Percentiles rank a stretch among this genome's conserved stretches.
Evolutionary conservation across 805 yeast species (phyloP).

Genomic region (Tetrapisispora fleetii): DNA sequence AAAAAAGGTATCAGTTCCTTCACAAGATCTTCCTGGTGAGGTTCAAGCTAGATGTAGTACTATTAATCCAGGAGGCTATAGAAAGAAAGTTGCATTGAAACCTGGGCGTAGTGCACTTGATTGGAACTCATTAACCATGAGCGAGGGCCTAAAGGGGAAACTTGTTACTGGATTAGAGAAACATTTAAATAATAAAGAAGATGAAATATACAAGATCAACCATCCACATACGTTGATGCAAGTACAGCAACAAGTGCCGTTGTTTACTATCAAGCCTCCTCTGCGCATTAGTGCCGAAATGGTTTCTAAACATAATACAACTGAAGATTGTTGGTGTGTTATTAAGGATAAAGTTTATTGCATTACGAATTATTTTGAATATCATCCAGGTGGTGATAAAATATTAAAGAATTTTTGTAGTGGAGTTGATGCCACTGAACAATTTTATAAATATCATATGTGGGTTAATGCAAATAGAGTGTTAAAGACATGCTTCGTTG

Average conservation of each 20-base stretch:
- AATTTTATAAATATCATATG: constrained; percentile 63
- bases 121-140: constrained; percentile 19
- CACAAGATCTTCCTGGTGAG: background rate
- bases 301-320: constrained; percentile 45
- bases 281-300: constrained; percentile 47
- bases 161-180: constrained; percentile 14
- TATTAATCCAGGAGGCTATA: constrained; percentile 15
- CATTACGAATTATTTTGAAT: constrained; percentile 70
- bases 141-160: constrained; percentile 10
- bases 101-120: constrained; percentile 29
- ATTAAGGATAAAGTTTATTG: constrained; percentile 76
- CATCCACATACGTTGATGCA: constrained; percentile 11
- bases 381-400: constrained; percentile 88
- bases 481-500: constrained; percentile 70
- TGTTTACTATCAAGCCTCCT: constrained; percentile 31
- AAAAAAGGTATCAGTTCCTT: background rate
- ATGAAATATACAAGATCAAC: constrained; percentile 11
- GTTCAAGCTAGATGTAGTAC: constrained; percentile 12
- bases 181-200: constrained; percentile 8
- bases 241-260: constrained; percentile 12
- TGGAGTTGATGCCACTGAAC: constrained; percentile 69
- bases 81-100: constrained; percentile 28
- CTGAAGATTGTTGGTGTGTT: constrained; percentile 79
- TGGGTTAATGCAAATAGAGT: constrained; percentile 84
- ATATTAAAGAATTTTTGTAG: constrained; percentile 63